Conservation (phyloP, 129 eudicot genomes). For the Rutidosis leptorrhynchoides region DNA sequence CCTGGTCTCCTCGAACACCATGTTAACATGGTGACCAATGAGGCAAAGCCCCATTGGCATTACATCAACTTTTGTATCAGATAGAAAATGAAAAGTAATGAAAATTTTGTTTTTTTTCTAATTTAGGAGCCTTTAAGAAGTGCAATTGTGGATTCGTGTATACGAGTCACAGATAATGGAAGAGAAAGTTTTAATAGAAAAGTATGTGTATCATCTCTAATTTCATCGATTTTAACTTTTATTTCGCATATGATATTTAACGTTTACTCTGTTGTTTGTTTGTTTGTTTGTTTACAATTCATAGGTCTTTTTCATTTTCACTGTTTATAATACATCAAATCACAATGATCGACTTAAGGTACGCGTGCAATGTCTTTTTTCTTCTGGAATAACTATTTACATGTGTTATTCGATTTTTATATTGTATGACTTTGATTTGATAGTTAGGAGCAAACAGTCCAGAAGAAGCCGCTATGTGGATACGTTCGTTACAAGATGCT, state of each 20-base stretch:
- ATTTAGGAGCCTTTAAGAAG: conserved; percentile 67
- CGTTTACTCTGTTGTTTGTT: neutral
- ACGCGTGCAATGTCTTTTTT: neutral
- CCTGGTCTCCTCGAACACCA: no score
- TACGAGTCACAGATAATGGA: conserved; percentile 76
- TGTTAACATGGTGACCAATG: no score
- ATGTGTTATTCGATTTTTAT: neutral
- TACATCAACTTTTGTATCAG: neutral
- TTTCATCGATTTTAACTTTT: neutral
- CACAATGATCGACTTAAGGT: conserved; percentile 83
- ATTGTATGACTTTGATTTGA: neutral
- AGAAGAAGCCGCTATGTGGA: conserved; percentile 88
- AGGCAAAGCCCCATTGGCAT: no score
- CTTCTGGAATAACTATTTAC: conserved; percentile 8
- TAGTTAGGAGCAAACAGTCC: conserved; percentile 81
- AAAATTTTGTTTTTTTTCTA: neutral
- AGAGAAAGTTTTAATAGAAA: conserved; percentile 66
- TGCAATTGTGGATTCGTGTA: conserved; percentile 78
- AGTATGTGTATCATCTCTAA: conserved; percentile 30
- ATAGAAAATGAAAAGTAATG: neutral
- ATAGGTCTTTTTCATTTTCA: conserved; percentile 79
- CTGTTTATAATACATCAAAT: conserved; percentile 75
- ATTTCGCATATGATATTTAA: conserved; percentile 1
- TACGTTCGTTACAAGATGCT: conserved; percentile 59
- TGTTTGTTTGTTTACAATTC: conserved; percentile 11